phyloP scores from a whole-genome alignment of 108 stramenopile species.

The Cyclostephanos tholiformis region DNA sequence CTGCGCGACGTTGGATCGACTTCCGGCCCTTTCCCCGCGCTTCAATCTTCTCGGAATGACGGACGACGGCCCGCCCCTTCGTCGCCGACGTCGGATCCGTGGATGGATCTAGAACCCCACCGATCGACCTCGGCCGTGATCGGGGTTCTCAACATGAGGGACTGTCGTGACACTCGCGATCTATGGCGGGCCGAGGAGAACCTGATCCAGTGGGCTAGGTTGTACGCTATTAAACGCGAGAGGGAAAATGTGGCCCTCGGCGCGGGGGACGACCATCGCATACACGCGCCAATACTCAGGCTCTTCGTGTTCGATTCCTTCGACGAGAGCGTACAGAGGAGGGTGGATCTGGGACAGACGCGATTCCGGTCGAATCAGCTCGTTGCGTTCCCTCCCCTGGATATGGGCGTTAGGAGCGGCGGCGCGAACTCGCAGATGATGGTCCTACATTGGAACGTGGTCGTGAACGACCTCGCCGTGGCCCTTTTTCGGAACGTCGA shows the following conservation, averaged over 20 bases:
- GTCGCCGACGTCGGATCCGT: conserved; percentile 37
- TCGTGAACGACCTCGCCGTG: conserved; percentile 83
- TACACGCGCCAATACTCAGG: conserved; percentile 39
- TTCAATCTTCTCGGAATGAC: neutral
- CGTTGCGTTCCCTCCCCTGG: conserved; percentile 80
- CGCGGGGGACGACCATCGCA: conserved; percentile 15
- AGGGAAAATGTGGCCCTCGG: conserved; percentile 19
- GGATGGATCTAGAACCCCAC: conserved; percentile 74
- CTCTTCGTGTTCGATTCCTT: conserved; percentile 83
- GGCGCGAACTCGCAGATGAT: conserved; percentile 69
- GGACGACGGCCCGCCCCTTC: neutral
- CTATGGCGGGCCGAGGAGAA: conserved; percentile 66
- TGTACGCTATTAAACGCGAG: neutral
- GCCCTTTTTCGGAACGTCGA: conserved; percentile 71
- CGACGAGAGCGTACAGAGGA: conserved; percentile 54
- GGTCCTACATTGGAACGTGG: conserved; percentile 84
- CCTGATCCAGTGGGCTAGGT: conserved; percentile 61
- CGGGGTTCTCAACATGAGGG: conserved; percentile 76
- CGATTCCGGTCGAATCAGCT: conserved; percentile 43
- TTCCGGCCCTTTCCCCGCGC: neutral
- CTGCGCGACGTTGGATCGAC: conserved; percentile 26
- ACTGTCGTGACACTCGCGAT: conserved; percentile 60
- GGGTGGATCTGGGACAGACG: conserved; percentile 44
- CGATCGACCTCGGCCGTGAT: conserved; percentile 75
- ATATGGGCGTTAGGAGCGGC: conserved; percentile 15